A percentile compares a stretch with the other conserved stretches of the same genome.
Conservation (phyloP, 192 early-diverging fungal species). For the Coemansia sp. region DNA sequence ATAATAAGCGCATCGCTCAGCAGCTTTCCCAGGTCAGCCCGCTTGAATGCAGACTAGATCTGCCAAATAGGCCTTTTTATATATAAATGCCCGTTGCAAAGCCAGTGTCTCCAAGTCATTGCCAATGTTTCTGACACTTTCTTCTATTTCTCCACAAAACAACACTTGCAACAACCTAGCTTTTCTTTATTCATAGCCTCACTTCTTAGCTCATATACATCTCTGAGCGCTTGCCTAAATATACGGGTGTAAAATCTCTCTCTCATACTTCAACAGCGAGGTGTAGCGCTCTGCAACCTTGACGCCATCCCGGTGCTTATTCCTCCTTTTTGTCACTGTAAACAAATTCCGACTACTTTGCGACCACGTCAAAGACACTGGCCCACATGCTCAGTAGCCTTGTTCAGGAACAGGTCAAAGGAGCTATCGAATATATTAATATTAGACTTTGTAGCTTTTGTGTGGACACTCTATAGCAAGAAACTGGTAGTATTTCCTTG, state of each 20-base stretch:
- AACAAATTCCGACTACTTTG: not conserved
- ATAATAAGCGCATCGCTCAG: conserved; percentile 6
- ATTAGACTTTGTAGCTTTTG: not conserved
- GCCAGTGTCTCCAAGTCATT: not conserved
- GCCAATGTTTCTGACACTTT: not conserved
- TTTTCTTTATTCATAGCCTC: not conserved
- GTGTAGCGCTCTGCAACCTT: too few relatives aligned
- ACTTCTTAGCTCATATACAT: not conserved
- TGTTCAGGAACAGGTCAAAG: too few relatives aligned
- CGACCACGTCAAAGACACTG: too few relatives aligned
- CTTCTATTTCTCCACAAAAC: not conserved
- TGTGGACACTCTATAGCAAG: not conserved
- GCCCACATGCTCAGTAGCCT: too few relatives aligned
- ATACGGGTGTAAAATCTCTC: not conserved
- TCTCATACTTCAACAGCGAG: too few relatives aligned
- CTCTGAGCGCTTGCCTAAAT: not conserved
- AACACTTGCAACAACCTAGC: not conserved
- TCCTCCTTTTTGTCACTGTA: not conserved
- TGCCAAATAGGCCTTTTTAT: not conserved
- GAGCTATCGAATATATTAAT: too few relatives aligned
- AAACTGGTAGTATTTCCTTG: not conserved
- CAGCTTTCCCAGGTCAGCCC: not conserved
- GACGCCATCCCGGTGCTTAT: too few relatives aligned
- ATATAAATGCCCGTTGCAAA: not conserved
- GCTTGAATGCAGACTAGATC: not conserved